Conservation (phyloP, 2,329 filamentous ascomycete species). For the Pseudogymnoascus sp. region DNA sequence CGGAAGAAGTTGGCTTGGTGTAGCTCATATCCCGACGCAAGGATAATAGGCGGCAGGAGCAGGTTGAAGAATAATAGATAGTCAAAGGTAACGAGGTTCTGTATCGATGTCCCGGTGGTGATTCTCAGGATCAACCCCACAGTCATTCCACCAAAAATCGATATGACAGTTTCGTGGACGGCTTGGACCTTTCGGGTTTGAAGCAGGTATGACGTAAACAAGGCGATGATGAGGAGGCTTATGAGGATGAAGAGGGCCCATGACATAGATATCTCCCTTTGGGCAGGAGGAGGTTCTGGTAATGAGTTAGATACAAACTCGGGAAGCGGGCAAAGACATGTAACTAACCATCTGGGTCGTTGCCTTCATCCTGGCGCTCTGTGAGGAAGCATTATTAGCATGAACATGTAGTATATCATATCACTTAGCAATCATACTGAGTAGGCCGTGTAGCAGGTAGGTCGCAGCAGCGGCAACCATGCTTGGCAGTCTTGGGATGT, state of each 20-base stretch:
- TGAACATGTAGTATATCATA: not conserved
- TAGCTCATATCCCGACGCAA: slow-evolving; percentile 92
- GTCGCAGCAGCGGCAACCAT: slow-evolving; percentile 8
- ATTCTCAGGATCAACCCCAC: slow-evolving; percentile 83
- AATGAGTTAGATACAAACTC: slow-evolving; percentile 17
- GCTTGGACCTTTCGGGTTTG: slow-evolving; percentile 96
- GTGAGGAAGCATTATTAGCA: slow-evolving; percentile 16
- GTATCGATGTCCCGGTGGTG: slow-evolving; percentile 71
- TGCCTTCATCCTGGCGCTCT: slow-evolving; percentile 24
- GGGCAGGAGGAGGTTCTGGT: slow-evolving; percentile 64
- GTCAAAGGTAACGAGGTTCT: slow-evolving; percentile 89
- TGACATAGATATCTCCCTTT: slow-evolving; percentile 91
- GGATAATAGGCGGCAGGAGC: slow-evolving; percentile 93
- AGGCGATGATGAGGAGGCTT: slow-evolving; percentile 81
- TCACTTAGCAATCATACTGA: not conserved
- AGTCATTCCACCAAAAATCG: slow-evolving; percentile 98
- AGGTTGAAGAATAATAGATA: slow-evolving; percentile 99
- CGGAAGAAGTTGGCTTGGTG: slow-evolving; percentile 99
- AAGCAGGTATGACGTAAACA: slow-evolving; percentile 94
- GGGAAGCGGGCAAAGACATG: not conserved
- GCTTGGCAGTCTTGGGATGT: slow-evolving; percentile 8
- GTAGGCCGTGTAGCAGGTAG: not conserved
- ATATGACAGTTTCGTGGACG: slow-evolving; percentile 95
- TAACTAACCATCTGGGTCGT: slow-evolving; percentile 20
- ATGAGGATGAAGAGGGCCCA: slow-evolving; percentile 98